Evolutionary conservation across 805 yeast species (phyloP), one percentile per base, ranked within the genome.

Genomic region (Millerago galiae): DNA sequence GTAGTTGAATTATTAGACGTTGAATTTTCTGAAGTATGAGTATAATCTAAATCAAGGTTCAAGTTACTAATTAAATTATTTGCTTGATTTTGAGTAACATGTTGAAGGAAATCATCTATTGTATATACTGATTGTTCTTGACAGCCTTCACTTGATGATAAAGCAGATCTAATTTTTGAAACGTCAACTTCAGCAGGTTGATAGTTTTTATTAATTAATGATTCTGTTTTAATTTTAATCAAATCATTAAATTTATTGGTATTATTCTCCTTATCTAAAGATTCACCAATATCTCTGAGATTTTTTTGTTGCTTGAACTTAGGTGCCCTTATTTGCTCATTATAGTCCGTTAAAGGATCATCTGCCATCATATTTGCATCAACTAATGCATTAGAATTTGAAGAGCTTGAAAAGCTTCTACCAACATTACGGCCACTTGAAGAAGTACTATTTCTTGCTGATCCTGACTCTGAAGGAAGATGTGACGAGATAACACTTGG

Each of bases 241-340:
- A 38, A 24, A 25, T 38, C 40, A 8, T 13, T 33, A 13, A 38
- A 25, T 16, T 33, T 35, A 15, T 21, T 21, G 7, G 24, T 21
- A 21, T 21, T 21, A 7, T 21, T 14, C 21, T 34, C 36, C 38
- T 25, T 25, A 5, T 35, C 39, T 11, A 51, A 31, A 12, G 47
- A 47, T 32, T 35, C 46, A 15, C 51, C 53, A 21, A 50, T 50
- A 24, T 46, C 46, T 5, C 38, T 36, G 0, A 41, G 15, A 8
- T 34, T 37, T 8, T 33, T 40, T 2, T 42, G 43, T 7, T 34
- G 35, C 30, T 39, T 45, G 40, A 57, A 50, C 43, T 57, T 57
- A 2, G 61, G 61, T 1, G 58, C 61, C 17, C 61, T 43, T 18
- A 57, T 57, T 41, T 56, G 60, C 34, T 55, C 53, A 39, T 57